These are phyloP conservation scores for Ogataea trehalophila DNA, from an alignment of 805 yeast genomes.

Conservation along the genomic window DNA sequence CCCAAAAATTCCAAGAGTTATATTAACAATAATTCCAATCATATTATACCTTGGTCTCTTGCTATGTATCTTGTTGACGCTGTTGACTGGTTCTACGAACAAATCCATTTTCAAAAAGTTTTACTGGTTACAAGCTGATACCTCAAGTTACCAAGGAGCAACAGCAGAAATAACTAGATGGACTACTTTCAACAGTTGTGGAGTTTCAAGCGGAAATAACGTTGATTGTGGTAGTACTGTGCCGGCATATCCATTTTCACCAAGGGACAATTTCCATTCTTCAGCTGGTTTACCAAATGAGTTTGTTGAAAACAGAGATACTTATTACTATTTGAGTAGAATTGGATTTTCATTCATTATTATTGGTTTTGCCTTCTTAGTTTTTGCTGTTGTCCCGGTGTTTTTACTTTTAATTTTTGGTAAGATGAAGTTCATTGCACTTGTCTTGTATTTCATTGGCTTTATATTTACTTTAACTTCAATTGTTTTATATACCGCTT, in stretches of 20 bases:
- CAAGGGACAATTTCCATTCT: slow-evolving; percentile 63
- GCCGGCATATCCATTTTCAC: slow-evolving; percentile 86
- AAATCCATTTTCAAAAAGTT: slow-evolving; percentile 49
- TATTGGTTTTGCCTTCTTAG: slow-evolving; percentile 51
- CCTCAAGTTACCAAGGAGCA: slow-evolving; percentile 46
- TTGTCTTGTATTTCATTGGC: slow-evolving; percentile 27
- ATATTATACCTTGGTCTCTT: slow-evolving; percentile 34
- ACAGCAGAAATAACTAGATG: slow-evolving; percentile 55
- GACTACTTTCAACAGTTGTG: slow-evolving; percentile 72
- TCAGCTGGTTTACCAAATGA: slow-evolving; percentile 44
- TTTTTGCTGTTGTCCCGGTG: slow-evolving; percentile 40
- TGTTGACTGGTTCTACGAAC: slow-evolving; percentile 60
- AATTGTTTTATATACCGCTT: slow-evolving; percentile 48
- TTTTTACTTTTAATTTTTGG: slow-evolving; percentile 10
- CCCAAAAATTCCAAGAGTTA: not conserved
- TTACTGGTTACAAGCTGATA: slow-evolving; percentile 79
- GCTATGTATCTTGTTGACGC: slow-evolving; percentile 53
- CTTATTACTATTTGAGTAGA: slow-evolving; percentile 63
- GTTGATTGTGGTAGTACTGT: slow-evolving; percentile 45
- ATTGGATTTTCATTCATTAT: slow-evolving; percentile 62
- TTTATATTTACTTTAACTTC: slow-evolving; percentile 41
- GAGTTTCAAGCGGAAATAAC: slow-evolving; percentile 33
- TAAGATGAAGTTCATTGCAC: not conserved
- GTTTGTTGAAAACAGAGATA: slow-evolving; percentile 43
- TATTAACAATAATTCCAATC: slow-evolving; percentile 6